A percentile compares a stretch with the other conserved stretches of the same genome.
Evolutionary conservation across 2,329 filamentous ascomycete species (phyloP).

Genomic region (Fusarium torreyae): DNA sequence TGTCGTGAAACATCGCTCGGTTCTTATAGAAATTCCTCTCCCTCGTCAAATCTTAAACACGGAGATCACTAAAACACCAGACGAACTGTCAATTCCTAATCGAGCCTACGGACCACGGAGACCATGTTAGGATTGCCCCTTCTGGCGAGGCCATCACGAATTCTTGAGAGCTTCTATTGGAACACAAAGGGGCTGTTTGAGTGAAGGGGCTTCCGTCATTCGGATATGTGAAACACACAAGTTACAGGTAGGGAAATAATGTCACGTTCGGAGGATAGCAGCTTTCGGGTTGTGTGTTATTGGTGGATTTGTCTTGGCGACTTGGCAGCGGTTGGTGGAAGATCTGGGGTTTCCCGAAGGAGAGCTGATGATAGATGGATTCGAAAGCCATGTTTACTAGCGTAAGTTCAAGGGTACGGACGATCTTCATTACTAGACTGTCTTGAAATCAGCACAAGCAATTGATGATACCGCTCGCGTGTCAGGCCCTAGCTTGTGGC

Average conservation of each 20-base stretch:
- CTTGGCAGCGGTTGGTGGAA: conserved; percentile 32
- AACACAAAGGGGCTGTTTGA: not conserved
- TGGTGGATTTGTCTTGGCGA: conserved; percentile 19
- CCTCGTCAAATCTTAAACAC: accelerated
- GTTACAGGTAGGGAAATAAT: not conserved
- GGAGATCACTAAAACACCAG: not conserved
- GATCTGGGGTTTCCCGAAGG: conserved; percentile 1
- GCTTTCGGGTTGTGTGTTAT: not conserved
- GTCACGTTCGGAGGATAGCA: not conserved
- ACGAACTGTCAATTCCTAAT: conserved; percentile 9
- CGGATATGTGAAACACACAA: conserved; percentile 22
- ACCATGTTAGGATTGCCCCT: conserved; percentile 3
- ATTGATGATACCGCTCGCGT: not conserved
- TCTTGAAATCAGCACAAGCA: not conserved
- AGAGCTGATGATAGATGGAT: conserved; percentile 23
- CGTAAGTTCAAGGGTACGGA: not conserved
- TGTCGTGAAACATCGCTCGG: not conserved
- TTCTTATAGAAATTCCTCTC: conserved; percentile 19
- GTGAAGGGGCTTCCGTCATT: not conserved
- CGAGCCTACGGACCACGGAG: conserved; percentile 21
- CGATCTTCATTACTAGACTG: not conserved
- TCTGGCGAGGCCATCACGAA: conserved; percentile 1
- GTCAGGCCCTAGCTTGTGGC: not conserved
- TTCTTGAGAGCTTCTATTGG: not conserved
- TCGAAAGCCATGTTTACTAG: conserved; percentile 3